Conservation (phyloP, 345 rosid genomes). For the Camelina neglecta region DNA sequence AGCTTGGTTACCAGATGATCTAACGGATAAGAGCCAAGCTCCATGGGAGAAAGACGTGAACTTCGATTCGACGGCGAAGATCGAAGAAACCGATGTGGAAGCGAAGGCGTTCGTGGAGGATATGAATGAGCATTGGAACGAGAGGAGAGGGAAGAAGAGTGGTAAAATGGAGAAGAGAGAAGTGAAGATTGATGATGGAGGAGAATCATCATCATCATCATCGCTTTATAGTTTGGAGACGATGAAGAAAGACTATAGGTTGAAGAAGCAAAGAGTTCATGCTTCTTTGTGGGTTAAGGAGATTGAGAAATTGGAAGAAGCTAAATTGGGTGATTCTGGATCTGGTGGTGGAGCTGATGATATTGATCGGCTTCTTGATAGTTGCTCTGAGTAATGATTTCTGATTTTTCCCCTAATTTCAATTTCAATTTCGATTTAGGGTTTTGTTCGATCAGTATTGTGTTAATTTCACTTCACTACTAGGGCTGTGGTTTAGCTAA, state of each 20-base stretch:
- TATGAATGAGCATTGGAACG: slow-evolving; percentile 86
- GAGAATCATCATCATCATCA: too few species aligned
- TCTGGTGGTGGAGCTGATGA: slow-evolving; percentile 59
- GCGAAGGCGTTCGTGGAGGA: slow-evolving; percentile 93
- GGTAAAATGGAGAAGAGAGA: slow-evolving; percentile 42
- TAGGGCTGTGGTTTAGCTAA: slow-evolving; percentile 9
- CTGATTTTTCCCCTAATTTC: neutral
- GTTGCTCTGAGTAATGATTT: slow-evolving; percentile 73
- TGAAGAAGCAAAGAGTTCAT: slow-evolving; percentile 93
- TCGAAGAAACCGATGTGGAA: slow-evolving; percentile 64
- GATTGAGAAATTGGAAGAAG: slow-evolving; percentile 85
- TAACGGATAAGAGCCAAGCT: slow-evolving; percentile 59
- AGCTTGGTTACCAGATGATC: slow-evolving; percentile 88
- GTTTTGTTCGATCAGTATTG: neutral
- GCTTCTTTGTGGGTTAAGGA: slow-evolving; percentile 91
- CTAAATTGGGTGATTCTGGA: slow-evolving; percentile 60
- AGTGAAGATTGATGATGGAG: slow-evolving; percentile 23
- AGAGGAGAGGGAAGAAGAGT: slow-evolving; percentile 58
- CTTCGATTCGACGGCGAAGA: slow-evolving; percentile 48
- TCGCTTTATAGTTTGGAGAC: slow-evolving; percentile 79
- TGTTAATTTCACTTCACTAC: neutral
- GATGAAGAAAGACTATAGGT: slow-evolving; percentile 83
- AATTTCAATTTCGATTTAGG: slow-evolving; percentile 1
- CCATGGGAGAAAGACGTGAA: slow-evolving; percentile 85
- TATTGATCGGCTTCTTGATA: slow-evolving; percentile 83